Percentiles rank a stretch among this genome's conserved stretches.
phyloP scores from a whole-genome alignment of 108 stramenopile genomes.

The Nitzschia putrida region DNA sequence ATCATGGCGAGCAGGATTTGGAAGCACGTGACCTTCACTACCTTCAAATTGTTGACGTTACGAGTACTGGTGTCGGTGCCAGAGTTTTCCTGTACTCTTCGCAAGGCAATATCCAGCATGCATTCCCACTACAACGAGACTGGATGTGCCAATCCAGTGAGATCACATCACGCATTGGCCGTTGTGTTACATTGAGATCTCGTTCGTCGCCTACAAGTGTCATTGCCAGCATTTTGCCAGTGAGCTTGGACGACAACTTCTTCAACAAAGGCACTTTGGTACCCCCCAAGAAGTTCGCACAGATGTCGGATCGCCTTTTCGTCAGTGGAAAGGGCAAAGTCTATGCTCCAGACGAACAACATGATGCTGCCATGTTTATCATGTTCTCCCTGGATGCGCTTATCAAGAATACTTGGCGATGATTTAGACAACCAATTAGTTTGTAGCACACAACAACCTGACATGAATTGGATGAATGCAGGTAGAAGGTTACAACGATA shows the following conservation, averaged over 20 bases:
- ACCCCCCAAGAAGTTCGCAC: conserved; percentile 1
- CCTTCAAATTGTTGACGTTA: conserved; percentile 13
- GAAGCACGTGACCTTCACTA: conserved; percentile 8
- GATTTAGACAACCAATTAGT: background rate
- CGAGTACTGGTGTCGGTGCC: conserved; percentile 7
- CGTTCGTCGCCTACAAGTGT: background rate
- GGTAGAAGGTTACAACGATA: too few relatives aligned
- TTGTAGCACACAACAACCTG: too few relatives aligned
- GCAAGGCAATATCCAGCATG: conserved; percentile 6
- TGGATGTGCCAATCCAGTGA: conserved; percentile 21
- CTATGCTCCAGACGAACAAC: conserved; percentile 44
- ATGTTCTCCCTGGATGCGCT: conserved; percentile 33
- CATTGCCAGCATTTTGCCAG: conserved; percentile 17
- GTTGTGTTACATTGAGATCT: conserved; percentile 8
- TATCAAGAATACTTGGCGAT: conserved; percentile 10
- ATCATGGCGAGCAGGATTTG: background rate
- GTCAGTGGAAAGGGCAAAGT: conserved; percentile 8
- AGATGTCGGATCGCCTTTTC: background rate
- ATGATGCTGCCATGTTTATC: conserved; percentile 37
- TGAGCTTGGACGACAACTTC: conserved; percentile 22
- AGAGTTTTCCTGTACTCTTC: conserved; percentile 9
- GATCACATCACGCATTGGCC: conserved; percentile 20
- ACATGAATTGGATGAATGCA: too few relatives aligned
- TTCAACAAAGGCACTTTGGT: conserved; percentile 1
- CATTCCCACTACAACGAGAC: background rate